Percentiles rank a stretch among this genome's conserved stretches.
phyloP scores from a whole-genome alignment of 257 asterid species.

The Anisodus acutangulus region DNA sequence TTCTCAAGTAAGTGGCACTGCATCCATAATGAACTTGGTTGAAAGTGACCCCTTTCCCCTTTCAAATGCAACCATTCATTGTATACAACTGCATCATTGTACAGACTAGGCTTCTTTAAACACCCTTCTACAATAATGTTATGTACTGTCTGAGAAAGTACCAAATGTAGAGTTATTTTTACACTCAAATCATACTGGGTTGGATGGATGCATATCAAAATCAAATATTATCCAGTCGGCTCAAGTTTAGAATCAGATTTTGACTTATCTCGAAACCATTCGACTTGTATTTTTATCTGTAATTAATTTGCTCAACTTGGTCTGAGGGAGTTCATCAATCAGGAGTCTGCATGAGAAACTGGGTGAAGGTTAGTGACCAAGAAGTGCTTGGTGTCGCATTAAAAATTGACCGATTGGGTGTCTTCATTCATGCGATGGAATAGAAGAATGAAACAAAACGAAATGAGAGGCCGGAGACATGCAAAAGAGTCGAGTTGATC shows the following conservation, averaged over 20 bases:
- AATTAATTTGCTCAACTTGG: background rate
- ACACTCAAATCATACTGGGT: background rate
- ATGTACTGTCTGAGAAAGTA: background rate
- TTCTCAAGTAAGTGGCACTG: constrained; percentile 47
- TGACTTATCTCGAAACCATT: background rate
- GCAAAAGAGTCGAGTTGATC: too few relatives aligned
- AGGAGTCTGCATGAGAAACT: background rate
- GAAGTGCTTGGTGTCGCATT: background rate
- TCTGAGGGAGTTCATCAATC: background rate
- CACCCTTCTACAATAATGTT: constrained; percentile 4
- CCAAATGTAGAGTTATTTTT: background rate
- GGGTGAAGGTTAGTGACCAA: background rate
- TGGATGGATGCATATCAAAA: background rate
- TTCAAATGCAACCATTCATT: constrained; percentile 35
- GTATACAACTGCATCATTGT: constrained; percentile 22
- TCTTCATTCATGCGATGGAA: too few relatives aligned
- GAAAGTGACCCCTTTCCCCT: constrained; percentile 48
- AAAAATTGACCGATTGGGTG: background rate
- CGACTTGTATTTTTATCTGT: background rate
- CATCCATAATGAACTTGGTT: constrained; percentile 34
- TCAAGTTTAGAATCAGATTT: background rate
- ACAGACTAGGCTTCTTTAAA: background rate
- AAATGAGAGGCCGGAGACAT: too few relatives aligned
- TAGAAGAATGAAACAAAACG: too few relatives aligned
- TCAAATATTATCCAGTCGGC: background rate